Evolutionary conservation across 2,329 filamentous ascomycete species (phyloP).

Genomic region (Sarocladium strictum): DNA sequence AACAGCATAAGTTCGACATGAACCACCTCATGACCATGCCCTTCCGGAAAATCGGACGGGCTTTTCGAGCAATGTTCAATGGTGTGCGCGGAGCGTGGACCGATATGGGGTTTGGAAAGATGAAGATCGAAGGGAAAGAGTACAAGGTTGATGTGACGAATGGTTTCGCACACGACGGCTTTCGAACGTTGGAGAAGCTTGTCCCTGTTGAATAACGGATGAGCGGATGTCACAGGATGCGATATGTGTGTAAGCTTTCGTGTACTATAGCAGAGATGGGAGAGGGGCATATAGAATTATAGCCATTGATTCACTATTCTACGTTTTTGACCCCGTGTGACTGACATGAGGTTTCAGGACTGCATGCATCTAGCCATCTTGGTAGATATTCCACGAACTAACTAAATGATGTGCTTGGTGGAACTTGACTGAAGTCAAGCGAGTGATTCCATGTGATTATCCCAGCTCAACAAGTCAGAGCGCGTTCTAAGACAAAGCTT

Average conservation of each 20-base stretch:
- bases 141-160: conserved; percentile 54
- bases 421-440: no score
- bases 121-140: conserved; percentile 38
- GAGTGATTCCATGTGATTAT: no score
- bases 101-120: conserved; percentile 48
- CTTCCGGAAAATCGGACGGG: conserved; percentile 44
- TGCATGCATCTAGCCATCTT: no score
- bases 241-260: no score
- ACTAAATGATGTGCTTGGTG: no score
- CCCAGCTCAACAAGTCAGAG: no score
- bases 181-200: conserved; percentile 51
- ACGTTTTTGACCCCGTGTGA: no score
- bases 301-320: not conserved
- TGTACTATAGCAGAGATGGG: no score
- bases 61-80: conserved; percentile 32
- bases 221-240: not conserved
- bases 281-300: not conserved
- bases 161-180: conserved; percentile 54
- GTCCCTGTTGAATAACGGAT: conserved; percentile 24
- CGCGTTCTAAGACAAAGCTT: no score
- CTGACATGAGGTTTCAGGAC: no score
- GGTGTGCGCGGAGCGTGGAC: conserved; percentile 46
- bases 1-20: conserved; percentile 44
- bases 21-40: conserved; percentile 51
- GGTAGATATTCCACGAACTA: no score